Evolutionary conservation across 108 stramenopile species (phyloP), one percentile per base, ranked within the genome.

Genomic region (Skeletonema marinoi): DNA sequence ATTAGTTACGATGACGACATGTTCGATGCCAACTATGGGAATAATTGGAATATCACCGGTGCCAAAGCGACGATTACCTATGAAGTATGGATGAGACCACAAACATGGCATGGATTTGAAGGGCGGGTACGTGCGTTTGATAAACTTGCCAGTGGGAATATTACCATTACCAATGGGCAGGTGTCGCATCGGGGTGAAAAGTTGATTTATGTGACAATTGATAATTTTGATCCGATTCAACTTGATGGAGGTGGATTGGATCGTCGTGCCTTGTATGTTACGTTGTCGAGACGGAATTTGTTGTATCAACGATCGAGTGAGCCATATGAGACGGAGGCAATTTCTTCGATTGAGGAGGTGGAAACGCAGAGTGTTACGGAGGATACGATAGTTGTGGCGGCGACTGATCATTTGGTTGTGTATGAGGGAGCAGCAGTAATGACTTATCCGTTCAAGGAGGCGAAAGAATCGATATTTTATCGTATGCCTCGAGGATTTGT

Each of bases 351-450:
- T 77, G 46, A 56, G 54, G 54, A 56, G 19, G 54, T 56, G 25
- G 54, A 25, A 29, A 25, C 19, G 7, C 44, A 33, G 10, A 39
- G 29, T 42, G 29, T 62, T 16, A 54, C 38, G 14, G 29, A 30
- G 38, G 75, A 75, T 60, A 44, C 50, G 12, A 75, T 75, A 4
- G 54, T 58, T 11, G n/a, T 77, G 29, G 16, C 59, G 29, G 0
- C 3, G 25, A 63, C 67, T 1, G 19, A 38, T 16, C 60, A 77
- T 10, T 32, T 77, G 60, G 50, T 33, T 10, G 35, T 77, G 2
- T 77, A 77, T 35, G 41, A 46, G 11, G 75, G 75, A n/a, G 75
- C 68, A 2, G 67, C 68, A 1, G 68, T 63, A 0, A 77, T 77
- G 75, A 63, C 39, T 1, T 68, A 64, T 69, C 75, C 75, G 2